These are phyloP conservation scores for Entonaema liquescens DNA, from an alignment of 495 filamentous ascomycete species.

Conservation along the genomic window DNA sequence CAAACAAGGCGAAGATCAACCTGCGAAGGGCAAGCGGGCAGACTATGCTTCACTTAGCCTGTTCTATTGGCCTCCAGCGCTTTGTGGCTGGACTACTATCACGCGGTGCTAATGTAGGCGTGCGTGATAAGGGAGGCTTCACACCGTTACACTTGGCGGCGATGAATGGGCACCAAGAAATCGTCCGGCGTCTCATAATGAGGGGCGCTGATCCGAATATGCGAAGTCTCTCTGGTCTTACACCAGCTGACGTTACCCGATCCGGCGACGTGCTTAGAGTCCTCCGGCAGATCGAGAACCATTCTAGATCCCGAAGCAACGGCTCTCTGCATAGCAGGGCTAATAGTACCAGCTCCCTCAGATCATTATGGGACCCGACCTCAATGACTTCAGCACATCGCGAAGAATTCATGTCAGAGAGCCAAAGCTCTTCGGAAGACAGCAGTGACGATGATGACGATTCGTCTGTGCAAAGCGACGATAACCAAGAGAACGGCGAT, in stretches of 20 bases:
- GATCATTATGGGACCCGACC: slow-evolving; percentile 68
- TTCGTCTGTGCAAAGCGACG: slow-evolving; percentile 44
- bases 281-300: slow-evolving; percentile 63
- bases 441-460: slow-evolving; percentile 52
- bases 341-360: slow-evolving; percentile 72
- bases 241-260: slow-evolving; percentile 74
- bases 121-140: slow-evolving; percentile 81
- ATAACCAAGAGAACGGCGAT: slow-evolving; percentile 47
- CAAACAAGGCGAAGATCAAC: slow-evolving; percentile 71
- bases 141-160: slow-evolving; percentile 86
- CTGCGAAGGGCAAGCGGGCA: slow-evolving; percentile 71
- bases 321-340: slow-evolving; percentile 63
- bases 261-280: slow-evolving; percentile 65
- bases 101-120: slow-evolving; percentile 78
- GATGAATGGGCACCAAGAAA: slow-evolving; percentile 77
- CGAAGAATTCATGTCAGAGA: slow-evolving; percentile 49
- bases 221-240: slow-evolving; percentile 75
- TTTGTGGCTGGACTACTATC: slow-evolving; percentile 83
- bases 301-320: slow-evolving; percentile 64
- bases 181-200: slow-evolving; percentile 76
- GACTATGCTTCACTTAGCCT: slow-evolving; percentile 83
- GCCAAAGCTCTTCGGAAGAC: slow-evolving; percentile 50
- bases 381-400: slow-evolving; percentile 47
- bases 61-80: slow-evolving; percentile 75
- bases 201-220: slow-evolving; percentile 76